Evolutionary conservation across 805 yeast species (phyloP).

Genomic region (Pichia paraexigua): DNA sequence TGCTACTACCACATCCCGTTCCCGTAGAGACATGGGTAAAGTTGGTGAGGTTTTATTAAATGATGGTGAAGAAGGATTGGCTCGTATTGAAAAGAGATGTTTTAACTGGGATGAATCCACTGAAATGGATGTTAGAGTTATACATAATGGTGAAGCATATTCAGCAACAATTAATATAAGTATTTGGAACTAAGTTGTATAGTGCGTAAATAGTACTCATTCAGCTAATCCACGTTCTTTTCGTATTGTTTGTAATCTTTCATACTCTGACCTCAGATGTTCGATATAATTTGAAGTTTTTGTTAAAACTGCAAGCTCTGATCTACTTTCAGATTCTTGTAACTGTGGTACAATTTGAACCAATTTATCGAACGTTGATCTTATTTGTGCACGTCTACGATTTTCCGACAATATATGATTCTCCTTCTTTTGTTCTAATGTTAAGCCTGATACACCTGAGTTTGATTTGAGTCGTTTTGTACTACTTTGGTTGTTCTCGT

Average conservation of each 20-base stretch:
- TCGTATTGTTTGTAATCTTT: slow-evolving; percentile 1
- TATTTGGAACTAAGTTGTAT: slow-evolving; percentile 3
- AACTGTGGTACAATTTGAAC: slow-evolving; percentile 72
- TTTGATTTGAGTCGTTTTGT: neutral
- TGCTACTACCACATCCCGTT: slow-evolving; percentile 2
- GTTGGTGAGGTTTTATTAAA: slow-evolving; percentile 55
- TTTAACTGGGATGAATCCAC: slow-evolving; percentile 16
- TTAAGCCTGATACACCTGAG: neutral
- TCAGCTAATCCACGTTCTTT: neutral
- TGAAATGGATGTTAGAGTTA: slow-evolving; percentile 2
- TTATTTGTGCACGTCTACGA: slow-evolving; percentile 75
- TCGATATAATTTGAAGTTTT: slow-evolving; percentile 47
- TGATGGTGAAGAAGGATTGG: slow-evolving; percentile 57
- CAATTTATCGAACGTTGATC: slow-evolving; percentile 72
- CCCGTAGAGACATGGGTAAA: slow-evolving; percentile 29
- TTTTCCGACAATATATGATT: slow-evolving; percentile 54
- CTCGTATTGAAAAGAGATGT: slow-evolving; percentile 41
- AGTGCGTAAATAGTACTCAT: neutral
- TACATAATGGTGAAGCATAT: neutral
- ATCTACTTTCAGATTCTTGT: slow-evolving; percentile 60
- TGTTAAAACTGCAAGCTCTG: slow-evolving; percentile 68
- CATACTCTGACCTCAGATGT: slow-evolving; percentile 43
- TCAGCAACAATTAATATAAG: slow-evolving; percentile 2
- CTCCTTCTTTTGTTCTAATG: slow-evolving; percentile 27
- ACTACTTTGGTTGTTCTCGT: neutral